Conservation (phyloP, 176 grass and related monocot genomes). For the Juncus effusus region DNA sequence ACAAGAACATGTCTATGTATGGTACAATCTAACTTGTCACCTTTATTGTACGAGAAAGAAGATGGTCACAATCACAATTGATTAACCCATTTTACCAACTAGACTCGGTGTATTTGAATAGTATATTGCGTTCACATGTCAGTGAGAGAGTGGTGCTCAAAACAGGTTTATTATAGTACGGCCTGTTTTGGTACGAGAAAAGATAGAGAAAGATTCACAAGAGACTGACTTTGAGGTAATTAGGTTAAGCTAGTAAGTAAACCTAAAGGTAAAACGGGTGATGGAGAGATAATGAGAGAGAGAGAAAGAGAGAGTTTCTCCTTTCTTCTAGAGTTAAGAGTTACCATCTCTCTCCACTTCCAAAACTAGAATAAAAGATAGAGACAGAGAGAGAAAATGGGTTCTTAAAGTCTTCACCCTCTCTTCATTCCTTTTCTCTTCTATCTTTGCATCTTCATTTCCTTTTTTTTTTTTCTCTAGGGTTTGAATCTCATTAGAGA, state of each 20-base stretch:
- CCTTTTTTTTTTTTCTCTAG: background rate
- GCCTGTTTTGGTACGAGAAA: constrained; percentile 25
- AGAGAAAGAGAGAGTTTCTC: constrained; percentile 9
- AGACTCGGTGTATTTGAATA: too few species aligned
- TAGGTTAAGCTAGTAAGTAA: constrained; percentile 26
- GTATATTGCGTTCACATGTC: background rate
- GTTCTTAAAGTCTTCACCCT: background rate
- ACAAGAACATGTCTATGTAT: too few species aligned
- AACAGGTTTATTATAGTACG: constrained; percentile 10
- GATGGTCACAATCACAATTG: too few species aligned
- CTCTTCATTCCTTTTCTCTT: background rate
- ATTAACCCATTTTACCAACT: too few species aligned
- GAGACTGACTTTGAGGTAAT: constrained; percentile 20
- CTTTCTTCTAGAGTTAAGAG: constrained; percentile 13
- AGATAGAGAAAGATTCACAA: constrained; percentile 24
- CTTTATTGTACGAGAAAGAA: too few species aligned
- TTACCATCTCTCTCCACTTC: constrained; percentile 6
- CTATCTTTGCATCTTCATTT: background rate
- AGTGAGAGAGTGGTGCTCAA: background rate
- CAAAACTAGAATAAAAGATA: constrained; percentile 21
- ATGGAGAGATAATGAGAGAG: constrained; percentile 29
- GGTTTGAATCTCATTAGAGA: background rate
- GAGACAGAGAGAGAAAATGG: constrained; percentile 13
- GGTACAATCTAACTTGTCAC: too few species aligned
- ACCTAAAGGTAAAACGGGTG: constrained; percentile 25